Base-by-base conservation (phyloP, 1,284 basidiomycete genomes). In the Ustilago sp. region DNA sequence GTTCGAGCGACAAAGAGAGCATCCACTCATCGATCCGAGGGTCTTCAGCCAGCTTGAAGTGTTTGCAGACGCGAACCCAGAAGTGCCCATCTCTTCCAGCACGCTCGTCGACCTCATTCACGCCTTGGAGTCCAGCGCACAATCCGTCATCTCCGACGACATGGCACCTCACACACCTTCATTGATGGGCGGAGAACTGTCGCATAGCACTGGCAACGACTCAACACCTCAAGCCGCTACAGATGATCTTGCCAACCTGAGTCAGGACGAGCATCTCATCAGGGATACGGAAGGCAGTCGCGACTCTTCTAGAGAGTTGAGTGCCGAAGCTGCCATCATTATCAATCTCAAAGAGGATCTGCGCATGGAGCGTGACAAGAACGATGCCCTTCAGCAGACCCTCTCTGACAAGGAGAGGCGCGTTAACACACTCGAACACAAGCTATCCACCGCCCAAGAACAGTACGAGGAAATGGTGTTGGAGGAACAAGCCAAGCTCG, bases 61-160 rank as follows among this genome's bases (percentile, higher is more conserved):
- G 1, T 74, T 77, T 50, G 66, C 57, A 47, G 62, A 57, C 8
- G 60, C 70, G 59, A 77, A 77, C 28, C 71, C 71, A 3, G 60
- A 77, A 32, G 67, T 67, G 8, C 75, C 75, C 39, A 64, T 77
- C 55, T 65, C 70, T 1, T 70, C 75, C 67, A 62, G 64, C 51
- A 64, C 68, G 58, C 66, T 77, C 31, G 71, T 77, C 60, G 64
- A 68, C 13, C 67, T 77, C 58, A 73, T 77, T 51, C 67, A 69
- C 28, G 70, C 60, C 7, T 36, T 74, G 12, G 71, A 77, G 48
- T 69, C 70, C 0, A 76, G 74, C 57, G 66, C 69, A 36, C 69
- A 59, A 32, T 66, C 66, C 13, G 58, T 58, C 45, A 47, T 53
- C 28, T 64, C 68, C 31, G 63, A 73, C 15, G 69, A 73, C n/a